phyloP scores from a whole-genome alignment of 2,329 filamentous ascomycete species.

The Fusarium aywerte region DNA sequence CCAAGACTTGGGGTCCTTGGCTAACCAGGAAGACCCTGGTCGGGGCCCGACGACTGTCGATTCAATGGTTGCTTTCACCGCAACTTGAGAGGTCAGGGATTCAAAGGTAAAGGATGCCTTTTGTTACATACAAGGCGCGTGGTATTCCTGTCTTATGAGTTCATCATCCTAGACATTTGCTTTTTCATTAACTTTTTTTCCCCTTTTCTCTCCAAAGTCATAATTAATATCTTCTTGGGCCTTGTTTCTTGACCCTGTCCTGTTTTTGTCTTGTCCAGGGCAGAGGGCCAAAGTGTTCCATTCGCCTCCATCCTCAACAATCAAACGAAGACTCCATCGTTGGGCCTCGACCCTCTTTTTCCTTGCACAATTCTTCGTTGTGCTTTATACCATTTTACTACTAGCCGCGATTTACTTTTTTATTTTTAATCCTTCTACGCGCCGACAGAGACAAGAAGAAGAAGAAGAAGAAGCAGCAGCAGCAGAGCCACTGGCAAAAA shows the following conservation, averaged over 20 bases:
- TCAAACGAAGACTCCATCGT: constrained; percentile 16
- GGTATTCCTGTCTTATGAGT: constrained; percentile 1
- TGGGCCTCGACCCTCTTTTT: constrained; percentile 28
- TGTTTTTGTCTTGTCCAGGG: constrained; percentile 8
- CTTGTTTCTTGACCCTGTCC: constrained; percentile 2
- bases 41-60: constrained; percentile 27
- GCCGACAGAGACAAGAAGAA: not conserved
- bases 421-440: constrained; percentile 12
- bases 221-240: constrained; percentile 1
- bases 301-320: constrained; percentile 14
- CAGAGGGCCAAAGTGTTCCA: constrained; percentile 2
- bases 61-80: constrained; percentile 45
- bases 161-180: constrained; percentile 11
- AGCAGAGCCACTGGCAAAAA: constrained; percentile 20
- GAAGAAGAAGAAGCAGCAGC: constrained; percentile 9
- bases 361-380: not conserved
- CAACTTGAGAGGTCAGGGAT: constrained; percentile 44
- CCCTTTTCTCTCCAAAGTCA: constrained; percentile 2
- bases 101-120: constrained; percentile 25
- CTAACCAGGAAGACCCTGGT: constrained; percentile 43
- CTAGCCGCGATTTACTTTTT: no score
- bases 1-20: constrained; percentile 12
- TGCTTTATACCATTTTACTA: not conserved
- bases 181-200: constrained; percentile 3
- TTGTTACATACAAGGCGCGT: constrained; percentile 24